These are phyloP conservation scores for Kodamaea laetipori DNA, from an alignment of 805 yeast species.

Conservation along the genomic window DNA sequence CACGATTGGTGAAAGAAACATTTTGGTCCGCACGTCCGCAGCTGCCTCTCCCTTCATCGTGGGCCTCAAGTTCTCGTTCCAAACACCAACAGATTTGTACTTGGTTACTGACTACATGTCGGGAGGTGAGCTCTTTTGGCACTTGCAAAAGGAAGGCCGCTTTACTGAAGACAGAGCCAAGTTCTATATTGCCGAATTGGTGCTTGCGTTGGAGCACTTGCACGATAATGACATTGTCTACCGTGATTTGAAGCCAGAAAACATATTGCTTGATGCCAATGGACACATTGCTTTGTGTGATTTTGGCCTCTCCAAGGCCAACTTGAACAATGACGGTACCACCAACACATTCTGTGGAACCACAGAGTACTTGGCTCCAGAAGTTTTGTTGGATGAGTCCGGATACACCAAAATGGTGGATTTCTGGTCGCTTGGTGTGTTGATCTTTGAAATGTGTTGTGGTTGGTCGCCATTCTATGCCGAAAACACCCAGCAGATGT, in stretches of 20 bases:
- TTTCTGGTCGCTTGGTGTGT: slow-evolving; percentile 96
- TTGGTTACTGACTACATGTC: slow-evolving; percentile 97
- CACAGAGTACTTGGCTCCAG: slow-evolving; percentile 97
- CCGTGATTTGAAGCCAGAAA: slow-evolving; percentile 96
- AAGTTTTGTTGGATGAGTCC: slow-evolving; percentile 88
- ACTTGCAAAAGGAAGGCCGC: slow-evolving; percentile 93
- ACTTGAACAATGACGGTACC: slow-evolving; percentile 79
- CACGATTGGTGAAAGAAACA: slow-evolving; percentile 95
- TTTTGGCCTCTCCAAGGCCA: slow-evolving; percentile 95
- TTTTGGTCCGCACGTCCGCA: slow-evolving; percentile 87
- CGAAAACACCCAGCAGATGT: slow-evolving; percentile 97
- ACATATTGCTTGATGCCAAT: slow-evolving; percentile 90
- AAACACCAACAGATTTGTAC: slow-evolving; percentile 89
- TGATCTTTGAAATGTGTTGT: slow-evolving; percentile 98
- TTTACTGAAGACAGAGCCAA: slow-evolving; percentile 92
- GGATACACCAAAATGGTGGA: slow-evolving; percentile 99
- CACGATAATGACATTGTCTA: slow-evolving; percentile 96
- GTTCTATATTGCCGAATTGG: slow-evolving; percentile 94
- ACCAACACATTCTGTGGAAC: slow-evolving; percentile 98
- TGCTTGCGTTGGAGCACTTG: slow-evolving; percentile 88
- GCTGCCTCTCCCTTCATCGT: slow-evolving; percentile 92
- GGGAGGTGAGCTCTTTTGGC: slow-evolving; percentile 97
- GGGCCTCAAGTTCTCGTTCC: slow-evolving; percentile 93
- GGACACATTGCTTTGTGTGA: slow-evolving; percentile 98
- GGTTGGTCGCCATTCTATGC: slow-evolving; percentile 99